A percentile compares a stretch with the other conserved stretches of the same genome.
Evolutionary conservation across 2,329 filamentous ascomycete species (phyloP).

Genomic region (Fusarium transvaalense): DNA sequence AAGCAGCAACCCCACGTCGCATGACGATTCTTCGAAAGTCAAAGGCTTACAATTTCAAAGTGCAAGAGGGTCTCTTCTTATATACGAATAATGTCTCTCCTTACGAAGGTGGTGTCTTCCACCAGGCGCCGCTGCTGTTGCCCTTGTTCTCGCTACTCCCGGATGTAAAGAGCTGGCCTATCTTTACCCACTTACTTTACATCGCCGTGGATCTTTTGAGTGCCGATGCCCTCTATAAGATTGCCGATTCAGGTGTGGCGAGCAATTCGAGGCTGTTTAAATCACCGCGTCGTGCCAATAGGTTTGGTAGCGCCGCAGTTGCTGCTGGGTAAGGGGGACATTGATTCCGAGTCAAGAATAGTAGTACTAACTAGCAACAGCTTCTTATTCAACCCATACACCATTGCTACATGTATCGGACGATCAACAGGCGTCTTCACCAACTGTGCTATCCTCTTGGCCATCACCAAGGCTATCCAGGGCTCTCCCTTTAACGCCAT

Average conservation of each 20-base stretch:
- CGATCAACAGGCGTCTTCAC: slow-evolving; percentile 91
- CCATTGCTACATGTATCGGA: slow-evolving; percentile 88
- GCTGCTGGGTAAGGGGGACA: slow-evolving; percentile 75
- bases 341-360: slow-evolving; percentile 5
- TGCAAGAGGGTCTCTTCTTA: slow-evolving; percentile 92
- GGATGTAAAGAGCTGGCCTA: slow-evolving; percentile 71
- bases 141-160: slow-evolving; percentile 93
- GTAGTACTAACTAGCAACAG: slow-evolving; percentile 58
- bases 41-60: slow-evolving; percentile 28
- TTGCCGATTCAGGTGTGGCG: slow-evolving; percentile 85
- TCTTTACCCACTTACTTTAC: slow-evolving; percentile 85
- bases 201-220: slow-evolving; percentile 84
- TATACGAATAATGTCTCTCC: slow-evolving; percentile 97
- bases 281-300: slow-evolving; percentile 80
- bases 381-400: slow-evolving; percentile 95
- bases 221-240: slow-evolving; percentile 81
- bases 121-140: slow-evolving; percentile 88
- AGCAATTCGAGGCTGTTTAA: slow-evolving; percentile 79
- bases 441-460: slow-evolving; percentile 86
- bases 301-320: slow-evolving; percentile 80
- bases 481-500: slow-evolving; percentile 82
- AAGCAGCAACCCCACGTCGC: slow-evolving; percentile 54
- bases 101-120: slow-evolving; percentile 90
- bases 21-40: not conserved
- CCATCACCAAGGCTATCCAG: slow-evolving; percentile 82